Evolutionary conservation across 495 filamentous ascomycete species (phyloP).

Genomic region (Xylaria bambusicola): DNA sequence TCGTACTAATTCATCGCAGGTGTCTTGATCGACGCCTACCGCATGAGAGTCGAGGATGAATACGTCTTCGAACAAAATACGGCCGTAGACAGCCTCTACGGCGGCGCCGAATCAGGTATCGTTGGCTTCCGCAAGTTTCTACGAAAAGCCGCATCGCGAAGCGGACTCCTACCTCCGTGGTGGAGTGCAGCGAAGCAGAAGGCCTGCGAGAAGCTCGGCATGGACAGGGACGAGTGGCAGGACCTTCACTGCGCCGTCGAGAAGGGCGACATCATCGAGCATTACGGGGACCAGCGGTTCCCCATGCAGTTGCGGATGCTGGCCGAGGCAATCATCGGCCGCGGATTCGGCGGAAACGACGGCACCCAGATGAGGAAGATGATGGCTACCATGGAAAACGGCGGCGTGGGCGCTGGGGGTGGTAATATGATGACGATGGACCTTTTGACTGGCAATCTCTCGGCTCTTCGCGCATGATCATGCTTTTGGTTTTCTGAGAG

Average conservation of each 20-base stretch:
- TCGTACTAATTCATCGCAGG: background rate
- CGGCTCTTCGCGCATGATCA: too few relatives aligned
- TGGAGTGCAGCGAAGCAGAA: conserved; percentile 38
- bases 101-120: conserved; percentile 23
- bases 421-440: background rate
- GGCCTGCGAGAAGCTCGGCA: conserved; percentile 31
- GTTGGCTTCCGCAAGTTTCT: conserved; percentile 26
- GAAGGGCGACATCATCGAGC: conserved; percentile 41
- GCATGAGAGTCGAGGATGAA: conserved; percentile 47
- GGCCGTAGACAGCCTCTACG: conserved; percentile 32
- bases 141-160: background rate
- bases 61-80: conserved; percentile 25
- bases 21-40: conserved; percentile 51
- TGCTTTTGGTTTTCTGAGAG: too few relatives aligned
- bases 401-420: background rate
- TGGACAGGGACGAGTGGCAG: conserved; percentile 24
- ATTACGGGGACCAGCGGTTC: conserved; percentile 41
- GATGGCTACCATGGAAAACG: conserved; percentile 7
- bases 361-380: background rate
- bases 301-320: conserved; percentile 48
- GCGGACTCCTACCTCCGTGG: conserved; percentile 43
- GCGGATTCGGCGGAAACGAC: background rate
- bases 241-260: conserved; percentile 24
- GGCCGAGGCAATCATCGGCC: conserved; percentile 21
- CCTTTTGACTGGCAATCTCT: too few relatives aligned